Percentiles rank a stretch among this genome's conserved stretches.
These are phyloP conservation scores for Conticribra weissflogii DNA, from an alignment of 108 stramenopile species.

Conservation along the genomic window DNA sequence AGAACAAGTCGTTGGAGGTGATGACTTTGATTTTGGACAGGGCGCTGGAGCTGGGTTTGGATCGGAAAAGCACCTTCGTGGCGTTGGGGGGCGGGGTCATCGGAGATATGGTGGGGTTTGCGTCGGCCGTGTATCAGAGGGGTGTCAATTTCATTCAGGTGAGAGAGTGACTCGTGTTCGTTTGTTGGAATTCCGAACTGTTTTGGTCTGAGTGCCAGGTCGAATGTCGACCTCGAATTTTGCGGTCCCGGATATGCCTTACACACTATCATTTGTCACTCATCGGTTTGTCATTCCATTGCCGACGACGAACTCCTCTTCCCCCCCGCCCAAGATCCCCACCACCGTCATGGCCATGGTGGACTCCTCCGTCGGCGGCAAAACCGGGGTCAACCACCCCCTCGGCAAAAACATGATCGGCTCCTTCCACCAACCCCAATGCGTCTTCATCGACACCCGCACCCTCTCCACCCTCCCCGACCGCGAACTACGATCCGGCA, in stretches of 20 bases:
- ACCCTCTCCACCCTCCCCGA: slow-evolving; percentile 90
- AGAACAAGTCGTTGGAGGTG: slow-evolving; percentile 74
- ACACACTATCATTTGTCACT: too few relatives aligned
- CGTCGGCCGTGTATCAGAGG: slow-evolving; percentile 95
- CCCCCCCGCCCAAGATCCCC: slow-evolving; percentile 58
- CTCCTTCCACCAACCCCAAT: slow-evolving; percentile 97
- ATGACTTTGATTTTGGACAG: slow-evolving; percentile 73
- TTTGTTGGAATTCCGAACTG: too few relatives aligned
- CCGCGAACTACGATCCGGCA: slow-evolving; percentile 91
- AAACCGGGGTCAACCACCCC: slow-evolving; percentile 97
- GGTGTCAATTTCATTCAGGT: slow-evolving; percentile 97
- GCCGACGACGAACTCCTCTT: too few relatives aligned
- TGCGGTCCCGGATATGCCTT: too few relatives aligned
- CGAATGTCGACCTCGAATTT: too few relatives aligned
- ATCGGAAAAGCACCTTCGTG: slow-evolving; percentile 92
- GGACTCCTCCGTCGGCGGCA: slow-evolving; percentile 96
- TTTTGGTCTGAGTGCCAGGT: too few relatives aligned
- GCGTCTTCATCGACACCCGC: slow-evolving; percentile 90
- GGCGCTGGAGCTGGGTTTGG: slow-evolving; percentile 73
- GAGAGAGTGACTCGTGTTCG: slow-evolving; percentile 1
- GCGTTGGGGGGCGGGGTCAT: slow-evolving; percentile 98
- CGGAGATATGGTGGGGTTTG: slow-evolving; percentile 99
- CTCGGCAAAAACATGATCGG: slow-evolving; percentile 99
- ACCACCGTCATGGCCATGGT: slow-evolving; percentile 99
- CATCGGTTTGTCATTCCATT: too few relatives aligned